Conservation (phyloP, 371 early-diverging fungal species). For the Apophysomyces elegans region DNA sequence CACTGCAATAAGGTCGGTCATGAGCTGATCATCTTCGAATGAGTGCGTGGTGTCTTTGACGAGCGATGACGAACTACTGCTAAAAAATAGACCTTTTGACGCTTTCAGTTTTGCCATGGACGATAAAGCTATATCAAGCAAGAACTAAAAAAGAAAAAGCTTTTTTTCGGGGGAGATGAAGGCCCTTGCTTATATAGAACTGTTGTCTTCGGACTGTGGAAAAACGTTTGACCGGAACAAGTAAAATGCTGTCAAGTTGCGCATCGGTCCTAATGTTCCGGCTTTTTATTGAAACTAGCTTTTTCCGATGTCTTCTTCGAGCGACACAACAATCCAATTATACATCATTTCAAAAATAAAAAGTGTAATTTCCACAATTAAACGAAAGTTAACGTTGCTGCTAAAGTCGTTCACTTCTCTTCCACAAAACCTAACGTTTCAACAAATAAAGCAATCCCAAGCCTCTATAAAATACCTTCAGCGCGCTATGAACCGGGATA, state of each 20-base stretch:
- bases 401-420: too few species aligned
- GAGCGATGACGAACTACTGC: not conserved
- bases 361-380: too few species aligned
- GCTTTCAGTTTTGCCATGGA: not conserved
- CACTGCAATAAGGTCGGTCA: conserved; percentile 53
- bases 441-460: too few species aligned
- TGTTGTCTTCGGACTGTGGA: not conserved
- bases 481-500: too few species aligned
- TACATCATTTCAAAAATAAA: too few species aligned
- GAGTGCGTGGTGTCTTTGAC: not conserved
- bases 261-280: not conserved
- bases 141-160: not conserved
- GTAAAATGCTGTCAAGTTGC: not conserved
- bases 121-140: not conserved
- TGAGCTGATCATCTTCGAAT: conserved; percentile 12
- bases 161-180: not conserved
- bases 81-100: not conserved
- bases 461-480: too few species aligned
- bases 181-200: not conserved
- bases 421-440: too few species aligned
- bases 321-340: too few species aligned
- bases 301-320: not conserved
- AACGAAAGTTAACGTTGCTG: too few species aligned
- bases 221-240: conserved; percentile 4
- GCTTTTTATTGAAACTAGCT: not conserved